These are phyloP conservation scores for Ilex asprella DNA, from an alignment of 257 asterid genomes.

Conservation along the genomic window DNA sequence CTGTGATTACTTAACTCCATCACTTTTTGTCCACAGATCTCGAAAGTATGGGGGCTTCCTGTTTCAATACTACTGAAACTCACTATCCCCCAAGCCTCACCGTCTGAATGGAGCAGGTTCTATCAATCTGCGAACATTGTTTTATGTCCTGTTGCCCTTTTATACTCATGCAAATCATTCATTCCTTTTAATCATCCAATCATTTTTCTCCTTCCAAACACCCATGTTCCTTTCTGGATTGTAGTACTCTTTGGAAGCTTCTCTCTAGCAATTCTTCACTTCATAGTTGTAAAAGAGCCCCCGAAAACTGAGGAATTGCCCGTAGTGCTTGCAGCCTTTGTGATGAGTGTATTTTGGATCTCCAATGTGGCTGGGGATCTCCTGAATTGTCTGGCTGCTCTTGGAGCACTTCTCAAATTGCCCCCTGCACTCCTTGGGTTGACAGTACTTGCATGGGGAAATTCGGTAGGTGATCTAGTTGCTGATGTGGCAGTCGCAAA, in stretches of 20 bases:
- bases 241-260: conserved; percentile 55
- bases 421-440: conserved; percentile 81
- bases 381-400: conserved; percentile 79
- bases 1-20: conserved; percentile 12
- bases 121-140: conserved; percentile 76
- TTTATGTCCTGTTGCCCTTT: conserved; percentile 76
- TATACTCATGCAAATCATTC: conserved; percentile 71
- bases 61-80: conserved; percentile 70
- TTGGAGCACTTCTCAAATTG: conserved; percentile 55
- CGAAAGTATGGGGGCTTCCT: conserved; percentile 72
- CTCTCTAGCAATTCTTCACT: conserved; percentile 68
- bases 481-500: conserved; percentile 94
- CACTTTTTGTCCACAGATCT: conserved; percentile 40
- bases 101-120: conserved; percentile 77
- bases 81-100: conserved; percentile 75
- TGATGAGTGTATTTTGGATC: conserved; percentile 98
- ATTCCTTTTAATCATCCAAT: conserved; percentile 72
- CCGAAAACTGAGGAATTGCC: conserved; percentile 73
- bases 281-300: conserved; percentile 59
- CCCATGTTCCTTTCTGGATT: conserved; percentile 78
- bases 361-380: conserved; percentile 88
- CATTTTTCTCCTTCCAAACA: conserved; percentile 53
- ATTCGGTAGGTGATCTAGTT: conserved; percentile 88
- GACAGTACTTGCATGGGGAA: conserved; percentile 98
- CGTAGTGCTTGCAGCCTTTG: conserved; percentile 49